Percentiles rank a stretch among this genome's conserved stretches.
Evolutionary conservation across 2,329 filamentous ascomycete species (phyloP).

Genomic region (Chrysosporium queenslandicum): DNA sequence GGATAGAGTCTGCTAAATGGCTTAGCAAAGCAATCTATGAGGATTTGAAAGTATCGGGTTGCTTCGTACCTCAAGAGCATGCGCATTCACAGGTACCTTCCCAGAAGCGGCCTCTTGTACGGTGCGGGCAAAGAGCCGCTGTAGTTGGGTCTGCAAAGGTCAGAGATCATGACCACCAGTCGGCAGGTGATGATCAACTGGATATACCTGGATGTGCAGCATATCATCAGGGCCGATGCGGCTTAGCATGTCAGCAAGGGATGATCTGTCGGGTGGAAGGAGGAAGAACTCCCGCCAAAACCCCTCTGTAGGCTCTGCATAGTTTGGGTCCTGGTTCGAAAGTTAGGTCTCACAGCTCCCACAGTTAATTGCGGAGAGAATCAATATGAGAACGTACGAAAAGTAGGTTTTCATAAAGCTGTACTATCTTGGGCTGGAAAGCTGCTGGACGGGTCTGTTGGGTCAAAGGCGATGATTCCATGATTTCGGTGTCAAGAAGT

Average conservation of each 20-base stretch:
- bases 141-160: slow-evolving; percentile 51
- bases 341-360: too few relatives aligned
- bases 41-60: neutral
- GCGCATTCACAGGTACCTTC: slow-evolving; percentile 54
- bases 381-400: too few relatives aligned
- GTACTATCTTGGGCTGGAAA: slow-evolving; percentile 88
- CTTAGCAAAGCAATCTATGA: neutral
- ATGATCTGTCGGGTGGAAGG: slow-evolving; percentile 63
- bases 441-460: slow-evolving; percentile 81
- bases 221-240: slow-evolving; percentile 64
- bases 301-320: slow-evolving; percentile 61
- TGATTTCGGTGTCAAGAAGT: slow-evolving; percentile 28
- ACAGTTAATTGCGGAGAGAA: too few relatives aligned
- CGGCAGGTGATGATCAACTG: neutral
- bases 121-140: slow-evolving; percentile 66
- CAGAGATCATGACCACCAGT: neutral
- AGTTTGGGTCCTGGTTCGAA: slow-evolving; percentile 7
- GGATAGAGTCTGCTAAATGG: slow-evolving; percentile 64
- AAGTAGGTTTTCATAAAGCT: slow-evolving; percentile 79
- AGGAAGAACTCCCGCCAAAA: slow-evolving; percentile 98
- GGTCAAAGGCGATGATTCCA: slow-evolving; percentile 88
- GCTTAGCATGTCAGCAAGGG: slow-evolving; percentile 59
- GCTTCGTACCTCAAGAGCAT: slow-evolving; percentile 71
- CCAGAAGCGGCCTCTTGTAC: slow-evolving; percentile 57
- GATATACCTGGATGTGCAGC: slow-evolving; percentile 57